Percentiles rank a stretch among this genome's conserved stretches.
phyloP scores from a whole-genome alignment of 1,139 yeast genomes.

The Yamadazyma kanchanaburiensis region DNA sequence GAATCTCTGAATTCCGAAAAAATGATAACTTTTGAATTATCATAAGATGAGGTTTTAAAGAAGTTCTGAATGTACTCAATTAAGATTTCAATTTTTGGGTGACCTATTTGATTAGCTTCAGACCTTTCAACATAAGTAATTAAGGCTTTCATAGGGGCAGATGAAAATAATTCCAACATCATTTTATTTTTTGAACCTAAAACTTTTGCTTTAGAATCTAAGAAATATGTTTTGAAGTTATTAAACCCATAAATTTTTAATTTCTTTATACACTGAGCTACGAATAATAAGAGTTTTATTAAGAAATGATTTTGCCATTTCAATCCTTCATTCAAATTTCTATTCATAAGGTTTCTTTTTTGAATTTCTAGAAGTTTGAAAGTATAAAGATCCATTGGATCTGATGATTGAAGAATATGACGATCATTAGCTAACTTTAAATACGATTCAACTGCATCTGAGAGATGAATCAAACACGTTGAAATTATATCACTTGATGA shows the following conservation, averaged over 20 bases:
- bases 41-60: slow-evolving; percentile 33
- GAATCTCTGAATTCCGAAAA: slow-evolving; percentile 89
- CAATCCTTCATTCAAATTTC: slow-evolving; percentile 56
- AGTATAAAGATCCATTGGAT: slow-evolving; percentile 66
- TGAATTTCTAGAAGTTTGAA: slow-evolving; percentile 73
- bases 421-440: slow-evolving; percentile 61
- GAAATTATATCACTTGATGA: slow-evolving; percentile 54
- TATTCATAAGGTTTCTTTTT: slow-evolving; percentile 51
- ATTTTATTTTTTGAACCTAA: slow-evolving; percentile 54
- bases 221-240: slow-evolving; percentile 70
- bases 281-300: slow-evolving; percentile 60
- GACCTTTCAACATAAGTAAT: slow-evolving; percentile 27
- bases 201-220: slow-evolving; percentile 48
- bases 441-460: slow-evolving; percentile 60
- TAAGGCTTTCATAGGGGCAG: slow-evolving; percentile 37
- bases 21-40: slow-evolving; percentile 71
- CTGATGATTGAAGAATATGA: slow-evolving; percentile 58
- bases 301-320: slow-evolving; percentile 69
- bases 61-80: slow-evolving; percentile 57
- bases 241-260: slow-evolving; percentile 78
- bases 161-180: slow-evolving; percentile 57
- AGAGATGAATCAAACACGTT: slow-evolving; percentile 36
- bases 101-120: slow-evolving; percentile 49
- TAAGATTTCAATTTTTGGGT: slow-evolving; percentile 69
- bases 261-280: slow-evolving; percentile 71